phyloP scores from a whole-genome alignment of 345 rosid species.

The Populus pruinosa region DNA sequence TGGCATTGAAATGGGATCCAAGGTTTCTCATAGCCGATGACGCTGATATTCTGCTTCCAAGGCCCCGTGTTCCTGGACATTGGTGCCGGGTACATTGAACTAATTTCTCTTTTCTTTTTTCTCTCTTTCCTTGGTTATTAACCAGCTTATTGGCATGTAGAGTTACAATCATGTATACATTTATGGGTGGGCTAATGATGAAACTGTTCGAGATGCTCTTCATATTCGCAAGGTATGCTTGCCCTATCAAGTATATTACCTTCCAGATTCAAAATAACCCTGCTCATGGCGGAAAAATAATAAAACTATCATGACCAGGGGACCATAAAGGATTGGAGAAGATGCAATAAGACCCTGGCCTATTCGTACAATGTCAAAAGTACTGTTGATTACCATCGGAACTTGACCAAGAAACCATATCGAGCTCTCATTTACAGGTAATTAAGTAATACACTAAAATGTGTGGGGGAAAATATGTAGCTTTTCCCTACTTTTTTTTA shows the following conservation, averaged over 20 bases:
- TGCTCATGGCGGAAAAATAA: not conserved
- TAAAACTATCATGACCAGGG: conserved; percentile 14
- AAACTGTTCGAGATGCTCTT: conserved; percentile 29
- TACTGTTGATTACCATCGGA: conserved; percentile 10
- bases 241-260: too few species aligned
- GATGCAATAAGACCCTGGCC: conserved; percentile 30
- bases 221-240: conserved; percentile 26
- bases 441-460: too few species aligned
- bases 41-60: conserved; percentile 3
- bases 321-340: conserved; percentile 16
- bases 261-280: not conserved
- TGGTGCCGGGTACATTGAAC: conserved; percentile 35
- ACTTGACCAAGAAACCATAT: conserved; percentile 24
- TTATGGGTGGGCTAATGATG: conserved; percentile 41
- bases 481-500: too few species aligned
- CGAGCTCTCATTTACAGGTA: conserved; percentile 35
- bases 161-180: conserved; percentile 9
- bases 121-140: not conserved
- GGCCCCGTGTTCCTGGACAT: not conserved
- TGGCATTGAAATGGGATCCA: conserved; percentile 3
- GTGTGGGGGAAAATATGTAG: too few species aligned
- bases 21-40: not conserved
- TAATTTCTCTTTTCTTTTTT: not conserved
- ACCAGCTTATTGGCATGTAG: conserved; percentile 14
- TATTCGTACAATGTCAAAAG: conserved; percentile 15